Percentiles rank a stretch among this genome's conserved stretches.
phyloP scores from a whole-genome alignment of 805 yeast species.

The Starmerella apicola region DNA sequence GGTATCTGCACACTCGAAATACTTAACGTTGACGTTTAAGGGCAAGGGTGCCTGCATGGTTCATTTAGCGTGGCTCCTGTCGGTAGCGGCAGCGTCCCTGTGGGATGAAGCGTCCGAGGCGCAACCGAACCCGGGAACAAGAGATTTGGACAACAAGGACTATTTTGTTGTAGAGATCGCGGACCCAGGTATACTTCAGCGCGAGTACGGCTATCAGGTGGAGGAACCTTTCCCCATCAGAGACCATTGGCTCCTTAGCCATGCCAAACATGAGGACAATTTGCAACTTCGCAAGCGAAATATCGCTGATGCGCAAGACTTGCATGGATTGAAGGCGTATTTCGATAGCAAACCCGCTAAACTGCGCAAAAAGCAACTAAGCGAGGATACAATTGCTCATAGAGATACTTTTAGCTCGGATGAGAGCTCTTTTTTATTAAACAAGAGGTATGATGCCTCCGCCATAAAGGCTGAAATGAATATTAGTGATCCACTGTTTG shows the following conservation, averaged over 20 bases:
- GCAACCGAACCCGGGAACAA: slow-evolving; percentile 18
- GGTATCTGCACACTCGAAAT: too few relatives aligned
- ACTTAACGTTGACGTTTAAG: too few relatives aligned
- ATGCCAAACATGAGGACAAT: slow-evolving; percentile 1
- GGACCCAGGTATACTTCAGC: slow-evolving; percentile 12
- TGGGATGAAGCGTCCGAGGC: slow-evolving; percentile 18
- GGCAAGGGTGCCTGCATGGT: too few relatives aligned
- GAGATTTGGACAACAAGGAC: slow-evolving; percentile 12
- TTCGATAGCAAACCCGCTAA: slow-evolving; percentile 4
- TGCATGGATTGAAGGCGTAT: not conserved
- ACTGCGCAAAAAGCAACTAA: slow-evolving; percentile 13
- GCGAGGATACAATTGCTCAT: not conserved
- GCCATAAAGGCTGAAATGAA: slow-evolving; percentile 38
- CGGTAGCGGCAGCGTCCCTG: slow-evolving; percentile 1
- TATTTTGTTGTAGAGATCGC: slow-evolving; percentile 19
- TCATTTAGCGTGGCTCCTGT: slow-evolving; percentile 1
- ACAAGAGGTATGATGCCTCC: slow-evolving; percentile 2
- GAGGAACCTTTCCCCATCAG: slow-evolving; percentile 23
- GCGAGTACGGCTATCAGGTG: slow-evolving; percentile 9
- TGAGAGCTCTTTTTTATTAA: too few relatives aligned
- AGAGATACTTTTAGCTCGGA: not conserved
- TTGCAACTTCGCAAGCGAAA: slow-evolving; percentile 1
- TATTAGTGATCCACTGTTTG: slow-evolving; percentile 75
- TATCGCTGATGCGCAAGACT: slow-evolving; percentile 5
- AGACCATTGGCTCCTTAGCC: slow-evolving; percentile 21